phyloP scores from a whole-genome alignment of 1,139 yeast species.

The Saccharomycopsis crataegensis region DNA sequence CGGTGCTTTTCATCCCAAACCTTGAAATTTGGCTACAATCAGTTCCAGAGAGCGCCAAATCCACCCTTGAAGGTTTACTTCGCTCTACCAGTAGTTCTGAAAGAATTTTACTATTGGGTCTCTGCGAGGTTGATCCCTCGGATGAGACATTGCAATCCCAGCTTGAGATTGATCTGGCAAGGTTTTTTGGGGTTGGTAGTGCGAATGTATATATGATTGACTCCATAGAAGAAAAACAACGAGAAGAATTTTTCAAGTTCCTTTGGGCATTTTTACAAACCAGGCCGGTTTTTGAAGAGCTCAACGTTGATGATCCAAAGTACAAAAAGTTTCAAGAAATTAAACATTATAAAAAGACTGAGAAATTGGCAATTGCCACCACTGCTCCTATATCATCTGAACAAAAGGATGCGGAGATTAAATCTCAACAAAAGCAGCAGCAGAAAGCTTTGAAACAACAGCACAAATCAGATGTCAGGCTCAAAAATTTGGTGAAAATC shows the following conservation, averaged over 20 bases:
- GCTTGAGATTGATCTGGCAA: constrained; percentile 28
- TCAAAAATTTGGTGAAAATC: constrained; percentile 77
- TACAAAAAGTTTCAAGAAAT: constrained; percentile 28
- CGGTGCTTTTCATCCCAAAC: constrained; percentile 78
- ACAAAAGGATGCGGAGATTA: background rate
- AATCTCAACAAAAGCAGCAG: constrained; percentile 24
- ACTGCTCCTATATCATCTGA: background rate
- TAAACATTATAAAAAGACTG: constrained; percentile 42
- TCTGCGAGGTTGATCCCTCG: constrained; percentile 47
- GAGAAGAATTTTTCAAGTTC: constrained; percentile 48
- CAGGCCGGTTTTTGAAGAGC: constrained; percentile 45
- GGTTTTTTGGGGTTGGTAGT: constrained; percentile 43
- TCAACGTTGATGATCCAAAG: constrained; percentile 11
- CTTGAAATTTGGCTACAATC: constrained; percentile 71
- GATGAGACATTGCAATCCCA: constrained; percentile 22
- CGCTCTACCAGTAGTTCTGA: constrained; percentile 68
- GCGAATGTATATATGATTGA: constrained; percentile 20
- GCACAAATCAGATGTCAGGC: constrained; percentile 50
- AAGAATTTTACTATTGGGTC: constrained; percentile 67
- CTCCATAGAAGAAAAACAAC: constrained; percentile 34
- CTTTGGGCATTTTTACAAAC: constrained; percentile 50
- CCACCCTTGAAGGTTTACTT: constrained; percentile 65
- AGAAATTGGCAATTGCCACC: constrained; percentile 38
- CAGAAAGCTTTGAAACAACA: constrained; percentile 5
- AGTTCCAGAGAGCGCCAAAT: constrained; percentile 59